These are phyloP conservation scores for Endotrypanum monterogeii DNA, from an alignment of 208 protist species.

Conservation along the genomic window DNA sequence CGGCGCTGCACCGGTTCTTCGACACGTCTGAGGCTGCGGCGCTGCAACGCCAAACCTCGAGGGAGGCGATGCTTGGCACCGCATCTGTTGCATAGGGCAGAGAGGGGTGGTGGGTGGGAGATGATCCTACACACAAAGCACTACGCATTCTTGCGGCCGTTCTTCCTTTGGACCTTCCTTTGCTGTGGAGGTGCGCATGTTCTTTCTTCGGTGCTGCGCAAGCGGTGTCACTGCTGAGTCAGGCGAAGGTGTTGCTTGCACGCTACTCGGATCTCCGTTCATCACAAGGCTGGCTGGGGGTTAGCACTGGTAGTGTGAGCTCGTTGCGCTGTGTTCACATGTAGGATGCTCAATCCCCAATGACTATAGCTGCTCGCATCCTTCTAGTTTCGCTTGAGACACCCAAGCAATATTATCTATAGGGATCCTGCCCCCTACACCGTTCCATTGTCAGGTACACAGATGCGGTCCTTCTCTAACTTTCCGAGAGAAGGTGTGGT, in stretches of 20 bases:
- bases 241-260: background rate
- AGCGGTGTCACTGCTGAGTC: background rate
- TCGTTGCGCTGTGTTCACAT: no score
- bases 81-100: constrained; percentile 10
- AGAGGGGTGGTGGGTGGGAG: background rate
- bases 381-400: no score
- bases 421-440: no score
- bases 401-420: no score
- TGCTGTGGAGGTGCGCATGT: background rate
- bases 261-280: no score
- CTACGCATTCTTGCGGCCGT: background rate
- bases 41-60: constrained; percentile 29
- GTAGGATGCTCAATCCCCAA: no score
- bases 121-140: background rate
- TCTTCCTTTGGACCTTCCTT: background rate
- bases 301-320: no score
- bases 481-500: background rate
- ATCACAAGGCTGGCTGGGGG: no score
- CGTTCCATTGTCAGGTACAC: no score
- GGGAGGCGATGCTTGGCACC: constrained; percentile 19
- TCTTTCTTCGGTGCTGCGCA: background rate
- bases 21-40: constrained; percentile 46
- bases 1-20: constrained; percentile 55
- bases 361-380: no score
- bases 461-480: no score